These are phyloP conservation scores for Trichophyton verrucosum DNA, from an alignment of 2,329 filamentous ascomycete genomes.

Conservation along the genomic window DNA sequence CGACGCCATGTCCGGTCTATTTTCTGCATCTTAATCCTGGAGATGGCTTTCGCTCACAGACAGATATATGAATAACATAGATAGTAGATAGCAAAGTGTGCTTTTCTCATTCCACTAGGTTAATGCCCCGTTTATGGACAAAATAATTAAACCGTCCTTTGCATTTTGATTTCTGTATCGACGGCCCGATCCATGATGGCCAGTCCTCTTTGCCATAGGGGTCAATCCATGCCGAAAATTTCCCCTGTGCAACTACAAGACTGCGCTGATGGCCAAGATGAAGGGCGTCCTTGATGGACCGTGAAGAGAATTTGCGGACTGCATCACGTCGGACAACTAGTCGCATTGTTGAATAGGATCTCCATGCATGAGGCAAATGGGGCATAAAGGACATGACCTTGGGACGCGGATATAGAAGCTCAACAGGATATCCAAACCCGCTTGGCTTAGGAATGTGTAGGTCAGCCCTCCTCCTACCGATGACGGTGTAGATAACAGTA, in stretches of 20 bases:
- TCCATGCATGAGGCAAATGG: conserved; percentile 29
- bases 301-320: conserved; percentile 25
- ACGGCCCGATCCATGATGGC: conserved; percentile 10
- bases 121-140: conserved; percentile 8
- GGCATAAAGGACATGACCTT: conserved; percentile 21
- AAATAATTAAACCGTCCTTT: conserved; percentile 11
- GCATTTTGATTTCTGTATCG: not conserved
- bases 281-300: conserved; percentile 19
- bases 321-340: conserved; percentile 26
- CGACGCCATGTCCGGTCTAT: conserved; percentile 47
- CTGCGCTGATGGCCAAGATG: conserved; percentile 17
- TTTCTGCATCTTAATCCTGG: conserved; percentile 17
- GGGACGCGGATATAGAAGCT: not conserved
- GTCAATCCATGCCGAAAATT: conserved; percentile 29
- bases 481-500: conserved; percentile 28
- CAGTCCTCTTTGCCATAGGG: conserved; percentile 25
- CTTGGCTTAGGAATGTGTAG: conserved; percentile 8
- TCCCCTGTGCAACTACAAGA: conserved; percentile 23
- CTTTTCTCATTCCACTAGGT: not conserved
- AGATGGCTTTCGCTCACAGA: not conserved
- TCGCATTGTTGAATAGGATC: conserved; percentile 26
- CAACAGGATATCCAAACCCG: not conserved
- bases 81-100: not conserved
- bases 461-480: conserved; percentile 13
- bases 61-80: not conserved